Percentiles rank a stretch among this genome's conserved stretches.
These are phyloP conservation scores for Adiantum capillusveneris DNA, from an alignment of 75 land plant genomes.

Conservation along the genomic window DNA sequence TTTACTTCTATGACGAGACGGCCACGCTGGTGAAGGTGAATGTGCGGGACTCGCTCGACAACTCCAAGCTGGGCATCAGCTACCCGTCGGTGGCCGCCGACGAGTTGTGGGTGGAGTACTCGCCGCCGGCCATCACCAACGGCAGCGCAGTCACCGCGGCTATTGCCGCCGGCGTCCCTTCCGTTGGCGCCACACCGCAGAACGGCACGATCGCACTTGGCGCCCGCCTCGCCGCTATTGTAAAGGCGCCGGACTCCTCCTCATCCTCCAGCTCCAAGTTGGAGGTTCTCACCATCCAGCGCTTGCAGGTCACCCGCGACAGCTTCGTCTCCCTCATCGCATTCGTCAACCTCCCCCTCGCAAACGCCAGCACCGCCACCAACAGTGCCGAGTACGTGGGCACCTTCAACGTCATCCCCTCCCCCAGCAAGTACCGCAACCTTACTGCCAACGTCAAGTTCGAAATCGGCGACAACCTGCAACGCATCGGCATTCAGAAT, in stretches of 20 bases:
- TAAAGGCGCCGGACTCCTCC: too few species aligned
- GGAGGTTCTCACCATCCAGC: slow-evolving; percentile 35
- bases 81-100: too few species aligned
- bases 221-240: too few species aligned
- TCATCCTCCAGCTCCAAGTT: too few species aligned
- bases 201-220: too few species aligned
- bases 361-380: slow-evolving; percentile 6
- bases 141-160: too few species aligned
- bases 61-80: slow-evolving; percentile 14
- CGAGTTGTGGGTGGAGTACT: too few species aligned
- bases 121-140: too few species aligned
- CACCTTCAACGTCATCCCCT: slow-evolving; percentile 17
- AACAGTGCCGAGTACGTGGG: slow-evolving; percentile 20
- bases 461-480: too few species aligned
- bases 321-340: slow-evolving; percentile 17
- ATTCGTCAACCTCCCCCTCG: slow-evolving; percentile 21
- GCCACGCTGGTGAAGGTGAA: slow-evolving; percentile 26
- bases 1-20: too few species aligned
- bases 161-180: too few species aligned
- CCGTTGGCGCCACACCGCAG: too few species aligned
- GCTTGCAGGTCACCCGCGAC: slow-evolving; percentile 7
- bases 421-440: background rate
- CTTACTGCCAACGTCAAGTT: slow-evolving; percentile 15
- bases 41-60: slow-evolving; percentile 19
- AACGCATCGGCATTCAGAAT: background rate